These are phyloP conservation scores for Quercus parvula DNA, from an alignment of 306 rosid genomes.

Conservation along the genomic window DNA sequence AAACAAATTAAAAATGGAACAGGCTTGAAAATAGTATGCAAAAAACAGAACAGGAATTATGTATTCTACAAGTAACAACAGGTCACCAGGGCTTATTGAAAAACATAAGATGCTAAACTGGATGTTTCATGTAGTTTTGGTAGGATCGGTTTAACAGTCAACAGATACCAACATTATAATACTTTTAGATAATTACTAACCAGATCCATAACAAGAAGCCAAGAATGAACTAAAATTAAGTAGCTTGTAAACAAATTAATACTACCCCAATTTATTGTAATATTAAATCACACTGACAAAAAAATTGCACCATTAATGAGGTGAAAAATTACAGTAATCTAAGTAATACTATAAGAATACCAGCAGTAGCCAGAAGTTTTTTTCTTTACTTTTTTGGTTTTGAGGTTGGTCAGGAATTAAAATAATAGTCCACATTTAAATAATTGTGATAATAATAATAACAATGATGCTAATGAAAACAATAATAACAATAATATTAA, in stretches of 20 bases:
- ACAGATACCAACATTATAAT: background rate
- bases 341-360: too few species aligned
- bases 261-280: too few species aligned
- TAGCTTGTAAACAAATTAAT: too few species aligned
- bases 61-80: background rate
- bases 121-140: background rate
- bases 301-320: too few species aligned
- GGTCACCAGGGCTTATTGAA: background rate
- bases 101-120: background rate
- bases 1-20: background rate
- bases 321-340: too few species aligned
- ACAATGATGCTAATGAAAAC: background rate
- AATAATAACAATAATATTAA: background rate
- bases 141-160: background rate
- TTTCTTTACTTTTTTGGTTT: too few species aligned
- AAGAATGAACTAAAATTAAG: too few species aligned
- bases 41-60: background rate
- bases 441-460: background rate
- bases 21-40: background rate
- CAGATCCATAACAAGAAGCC: too few species aligned
- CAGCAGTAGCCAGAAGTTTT: too few species aligned
- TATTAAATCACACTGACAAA: too few species aligned
- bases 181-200: background rate
- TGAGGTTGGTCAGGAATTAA: too few species aligned
- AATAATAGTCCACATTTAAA: too few species aligned